A percentile compares a stretch with the other conserved stretches of the same genome.
phyloP scores from a whole-genome alignment of 345 rosid genomes.

The Theobroma cacao region DNA sequence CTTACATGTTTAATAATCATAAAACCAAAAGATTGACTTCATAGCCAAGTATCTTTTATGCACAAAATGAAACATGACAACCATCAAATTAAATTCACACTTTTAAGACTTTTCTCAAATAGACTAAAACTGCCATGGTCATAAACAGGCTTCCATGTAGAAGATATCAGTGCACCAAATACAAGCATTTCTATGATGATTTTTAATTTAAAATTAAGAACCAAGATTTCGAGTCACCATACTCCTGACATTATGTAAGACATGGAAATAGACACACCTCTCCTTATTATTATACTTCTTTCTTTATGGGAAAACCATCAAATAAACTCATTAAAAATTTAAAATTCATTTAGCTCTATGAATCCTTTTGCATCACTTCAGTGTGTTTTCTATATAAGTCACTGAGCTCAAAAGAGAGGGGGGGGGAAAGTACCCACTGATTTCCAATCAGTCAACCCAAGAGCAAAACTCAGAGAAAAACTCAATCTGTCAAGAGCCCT shows the following conservation, averaged over 20 bases:
- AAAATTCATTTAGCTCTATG: neutral
- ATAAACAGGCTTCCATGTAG: neutral
- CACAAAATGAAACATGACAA: neutral
- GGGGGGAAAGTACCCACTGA: constrained; percentile 1
- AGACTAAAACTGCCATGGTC: neutral
- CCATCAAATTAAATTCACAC: neutral
- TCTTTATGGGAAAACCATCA: neutral
- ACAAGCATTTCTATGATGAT: neutral
- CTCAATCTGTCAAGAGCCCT: constrained; percentile 1
- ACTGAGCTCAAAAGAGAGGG: neutral
- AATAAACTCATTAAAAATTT: neutral
- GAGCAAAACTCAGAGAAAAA: constrained; percentile 10
- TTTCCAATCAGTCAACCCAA: constrained; percentile 9
- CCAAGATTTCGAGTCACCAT: neutral
- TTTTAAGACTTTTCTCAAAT: neutral
- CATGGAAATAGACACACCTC: neutral
- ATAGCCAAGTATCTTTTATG: neutral
- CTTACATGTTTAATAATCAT: neutral
- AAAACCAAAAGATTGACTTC: neutral
- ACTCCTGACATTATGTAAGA: neutral
- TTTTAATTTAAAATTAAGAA: neutral
- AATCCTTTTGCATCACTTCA: neutral
- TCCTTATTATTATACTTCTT: neutral
- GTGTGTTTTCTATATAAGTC: neutral
- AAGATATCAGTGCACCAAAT: neutral